Evolutionary conservation across 352 stramenopile species (phyloP).

Genomic region (Phytophthora boehmeriae): DNA sequence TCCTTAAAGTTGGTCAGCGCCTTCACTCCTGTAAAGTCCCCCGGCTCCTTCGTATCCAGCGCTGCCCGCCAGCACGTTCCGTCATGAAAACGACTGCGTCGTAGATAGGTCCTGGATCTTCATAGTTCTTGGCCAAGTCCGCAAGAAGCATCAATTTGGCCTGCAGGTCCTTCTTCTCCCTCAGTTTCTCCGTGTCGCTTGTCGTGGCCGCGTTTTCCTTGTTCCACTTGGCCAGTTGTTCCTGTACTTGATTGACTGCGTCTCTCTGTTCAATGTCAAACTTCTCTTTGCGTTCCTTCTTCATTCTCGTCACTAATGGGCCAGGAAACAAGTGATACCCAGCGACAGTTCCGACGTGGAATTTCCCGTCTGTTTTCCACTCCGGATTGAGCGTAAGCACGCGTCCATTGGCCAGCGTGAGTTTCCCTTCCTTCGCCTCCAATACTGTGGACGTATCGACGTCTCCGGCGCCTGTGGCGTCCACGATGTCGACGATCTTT

Average conservation of each 20-base stretch:
- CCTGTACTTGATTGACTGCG: slow-evolving; percentile 71
- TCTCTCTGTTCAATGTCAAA: slow-evolving; percentile 74
- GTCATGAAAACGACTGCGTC: slow-evolving; percentile 94
- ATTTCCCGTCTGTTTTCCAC: slow-evolving; percentile 70
- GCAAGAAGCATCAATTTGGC: slow-evolving; percentile 72
- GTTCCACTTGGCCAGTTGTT: slow-evolving; percentile 61
- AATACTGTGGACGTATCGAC: slow-evolving; percentile 86
- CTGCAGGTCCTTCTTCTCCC: slow-evolving; percentile 86
- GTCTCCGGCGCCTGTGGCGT: slow-evolving; percentile 94
- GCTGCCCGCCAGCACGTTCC: slow-evolving; percentile 76
- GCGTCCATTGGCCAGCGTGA: slow-evolving; percentile 50
- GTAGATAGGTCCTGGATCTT: slow-evolving; percentile 93
- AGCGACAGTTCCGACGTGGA: slow-evolving; percentile 83
- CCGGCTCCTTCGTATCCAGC: slow-evolving; percentile 85
- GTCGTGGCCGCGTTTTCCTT: slow-evolving; percentile 74
- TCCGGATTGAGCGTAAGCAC: slow-evolving; percentile 77
- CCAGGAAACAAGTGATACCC: slow-evolving; percentile 91
- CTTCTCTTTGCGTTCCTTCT: slow-evolving; percentile 83
- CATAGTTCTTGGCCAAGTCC: slow-evolving; percentile 71
- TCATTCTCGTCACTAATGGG: slow-evolving; percentile 69
- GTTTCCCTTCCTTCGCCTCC: slow-evolving; percentile 51
- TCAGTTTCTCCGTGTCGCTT: slow-evolving; percentile 45
- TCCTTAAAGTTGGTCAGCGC: slow-evolving; percentile 82
- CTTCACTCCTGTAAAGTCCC: slow-evolving; percentile 75
- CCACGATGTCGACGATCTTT: slow-evolving; percentile 96